Percentiles rank a stretch among this genome's conserved stretches.
Evolutionary conservation across 495 filamentous ascomycete genomes (phyloP).

Genomic region (Aspergillus homomorphus): DNA sequence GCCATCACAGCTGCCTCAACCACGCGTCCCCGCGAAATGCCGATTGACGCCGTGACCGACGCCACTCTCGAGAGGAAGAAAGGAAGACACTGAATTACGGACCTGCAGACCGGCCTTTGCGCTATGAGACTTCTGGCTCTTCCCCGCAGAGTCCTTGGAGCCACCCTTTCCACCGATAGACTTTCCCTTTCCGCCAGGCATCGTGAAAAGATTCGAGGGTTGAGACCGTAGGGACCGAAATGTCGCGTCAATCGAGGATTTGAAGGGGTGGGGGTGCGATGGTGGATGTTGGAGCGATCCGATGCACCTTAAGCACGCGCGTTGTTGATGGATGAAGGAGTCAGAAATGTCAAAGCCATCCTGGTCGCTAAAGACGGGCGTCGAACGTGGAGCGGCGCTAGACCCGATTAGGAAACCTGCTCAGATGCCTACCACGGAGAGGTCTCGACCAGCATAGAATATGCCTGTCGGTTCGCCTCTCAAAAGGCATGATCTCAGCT

Average conservation of each 20-base stretch:
- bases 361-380: slow-evolving; percentile 43
- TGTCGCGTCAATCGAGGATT: slow-evolving; percentile 24
- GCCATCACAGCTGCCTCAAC: neutral
- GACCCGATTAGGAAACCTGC: slow-evolving; percentile 34
- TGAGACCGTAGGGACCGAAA: slow-evolving; percentile 27
- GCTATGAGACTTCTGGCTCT: slow-evolving; percentile 97
- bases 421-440: slow-evolving; percentile 18
- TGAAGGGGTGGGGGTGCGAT: slow-evolving; percentile 24
- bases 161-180: slow-evolving; percentile 93
- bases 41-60: neutral
- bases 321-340: slow-evolving; percentile 53
- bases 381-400: slow-evolving; percentile 36
- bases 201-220: slow-evolving; percentile 39
- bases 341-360: slow-evolving; percentile 45
- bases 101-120: slow-evolving; percentile 98
- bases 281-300: slow-evolving; percentile 37
- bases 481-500: neutral
- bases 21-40: neutral
- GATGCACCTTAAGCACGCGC: slow-evolving; percentile 37
- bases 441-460: slow-evolving; percentile 1
- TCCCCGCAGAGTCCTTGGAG: slow-evolving; percentile 66
- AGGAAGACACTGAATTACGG: slow-evolving; percentile 41
- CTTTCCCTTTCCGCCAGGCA: slow-evolving; percentile 92
- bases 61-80: slow-evolving; percentile 5
- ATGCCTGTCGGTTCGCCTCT: neutral